Percentiles rank a stretch among this genome's conserved stretches.
Evolutionary conservation across 73 alveolate species (phyloP).

Genomic region (Tetrahymena borealis): DNA sequence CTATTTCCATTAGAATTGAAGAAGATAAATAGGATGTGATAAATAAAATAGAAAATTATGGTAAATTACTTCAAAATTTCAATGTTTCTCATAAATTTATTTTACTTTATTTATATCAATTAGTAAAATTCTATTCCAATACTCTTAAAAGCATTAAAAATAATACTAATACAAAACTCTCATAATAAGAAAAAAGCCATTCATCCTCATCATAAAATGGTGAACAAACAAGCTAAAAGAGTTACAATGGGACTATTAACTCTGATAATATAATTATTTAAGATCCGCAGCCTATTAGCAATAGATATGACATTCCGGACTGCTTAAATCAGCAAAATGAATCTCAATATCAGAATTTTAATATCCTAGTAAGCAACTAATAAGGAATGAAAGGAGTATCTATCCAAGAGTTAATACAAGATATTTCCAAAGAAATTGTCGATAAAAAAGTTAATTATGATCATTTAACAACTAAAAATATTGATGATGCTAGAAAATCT

Average conservation of each 20-base stretch:
- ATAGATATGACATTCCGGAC: neutral
- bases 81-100: neutral
- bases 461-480: neutral
- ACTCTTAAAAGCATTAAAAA: neutral
- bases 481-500: neutral
- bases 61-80: neutral
- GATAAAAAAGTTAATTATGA: neutral
- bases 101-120: neutral
- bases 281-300: neutral
- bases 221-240: too few relatives aligned
- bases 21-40: neutral
- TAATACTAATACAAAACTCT: too few relatives aligned
- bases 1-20: neutral
- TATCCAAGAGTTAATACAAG: neutral
- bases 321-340: neutral
- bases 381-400: neutral
- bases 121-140: neutral
- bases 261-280: neutral
- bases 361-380: neutral
- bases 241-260: neutral
- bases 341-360: neutral
- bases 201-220: too few relatives aligned
- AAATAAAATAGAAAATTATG: neutral
- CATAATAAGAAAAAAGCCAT: too few relatives aligned
- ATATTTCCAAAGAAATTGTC: neutral